These are phyloP conservation scores for Arthrinium phaeospermum DNA, from an alignment of 2,329 filamentous ascomycete genomes.

Conservation along the genomic window DNA sequence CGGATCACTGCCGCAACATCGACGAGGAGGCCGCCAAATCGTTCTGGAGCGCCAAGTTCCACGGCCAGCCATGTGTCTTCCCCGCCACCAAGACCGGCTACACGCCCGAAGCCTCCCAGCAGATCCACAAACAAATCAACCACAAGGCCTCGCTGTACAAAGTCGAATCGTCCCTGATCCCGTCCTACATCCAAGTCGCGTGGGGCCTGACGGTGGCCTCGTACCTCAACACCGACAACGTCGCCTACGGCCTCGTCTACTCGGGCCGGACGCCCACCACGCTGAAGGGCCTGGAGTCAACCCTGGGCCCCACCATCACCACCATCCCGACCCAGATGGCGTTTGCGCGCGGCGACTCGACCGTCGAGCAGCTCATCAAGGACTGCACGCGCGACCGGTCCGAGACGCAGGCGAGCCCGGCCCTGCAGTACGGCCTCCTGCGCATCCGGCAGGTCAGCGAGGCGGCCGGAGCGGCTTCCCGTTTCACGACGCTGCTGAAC, in stretches of 20 bases:
- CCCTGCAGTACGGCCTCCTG: slow-evolving; percentile 47
- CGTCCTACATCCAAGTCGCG: slow-evolving; percentile 26
- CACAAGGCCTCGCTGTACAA: neutral
- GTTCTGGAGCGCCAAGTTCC: slow-evolving; percentile 27
- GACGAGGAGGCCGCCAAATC: slow-evolving; percentile 23
- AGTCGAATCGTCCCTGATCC: slow-evolving; percentile 20
- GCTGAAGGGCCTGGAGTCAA: slow-evolving; percentile 13
- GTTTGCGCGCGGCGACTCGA: slow-evolving; percentile 28
- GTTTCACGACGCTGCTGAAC: slow-evolving; percentile 43
- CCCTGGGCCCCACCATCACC: slow-evolving; percentile 42
- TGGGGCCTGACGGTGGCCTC: slow-evolving; percentile 27
- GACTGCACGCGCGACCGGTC: slow-evolving; percentile 14
- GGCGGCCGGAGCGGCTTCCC: slow-evolving; percentile 14
- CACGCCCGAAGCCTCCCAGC: neutral
- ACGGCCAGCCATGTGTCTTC: slow-evolving; percentile 23
- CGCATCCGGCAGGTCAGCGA: slow-evolving; percentile 18
- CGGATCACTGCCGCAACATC: slow-evolving; percentile 13
- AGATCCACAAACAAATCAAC: slow-evolving; percentile 15
- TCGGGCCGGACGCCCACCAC: slow-evolving; percentile 36
- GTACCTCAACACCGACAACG: slow-evolving; percentile 24
- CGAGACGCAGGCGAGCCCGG: slow-evolving; percentile 42
- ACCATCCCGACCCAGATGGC: slow-evolving; percentile 47
- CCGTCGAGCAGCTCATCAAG: slow-evolving; percentile 29
- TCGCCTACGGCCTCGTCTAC: slow-evolving; percentile 25
- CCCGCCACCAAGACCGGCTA: neutral